Evolutionary conservation across 164 flowering plant species (phyloP).

Genomic region (Liriodendron chinense): DNA sequence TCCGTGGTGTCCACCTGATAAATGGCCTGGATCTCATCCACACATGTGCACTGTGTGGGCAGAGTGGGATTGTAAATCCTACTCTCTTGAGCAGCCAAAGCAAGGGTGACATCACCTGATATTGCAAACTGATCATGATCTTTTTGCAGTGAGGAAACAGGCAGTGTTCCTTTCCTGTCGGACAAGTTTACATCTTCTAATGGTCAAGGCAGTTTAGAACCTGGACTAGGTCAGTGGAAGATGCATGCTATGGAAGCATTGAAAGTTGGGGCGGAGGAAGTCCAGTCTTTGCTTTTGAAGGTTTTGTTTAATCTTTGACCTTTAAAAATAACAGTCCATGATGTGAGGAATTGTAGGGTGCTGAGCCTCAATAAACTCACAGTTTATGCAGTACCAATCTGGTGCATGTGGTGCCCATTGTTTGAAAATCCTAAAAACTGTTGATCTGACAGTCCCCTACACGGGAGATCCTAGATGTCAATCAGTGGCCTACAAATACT

Average conservation of each 20-base stretch:
- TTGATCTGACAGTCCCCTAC: background rate
- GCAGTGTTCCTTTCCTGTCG: slow-evolving; percentile 18
- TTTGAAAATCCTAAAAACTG: background rate
- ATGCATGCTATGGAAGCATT: slow-evolving; percentile 49
- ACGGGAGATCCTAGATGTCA: background rate
- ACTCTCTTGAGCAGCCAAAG: background rate
- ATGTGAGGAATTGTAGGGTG: background rate
- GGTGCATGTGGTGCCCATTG: background rate
- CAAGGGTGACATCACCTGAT: background rate
- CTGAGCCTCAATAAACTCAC: background rate
- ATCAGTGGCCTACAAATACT: background rate
- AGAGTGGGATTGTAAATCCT: too few species aligned
- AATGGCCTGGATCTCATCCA: too few species aligned
- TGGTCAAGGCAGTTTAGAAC: slow-evolving; percentile 35
- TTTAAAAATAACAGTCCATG: background rate
- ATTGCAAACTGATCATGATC: slow-evolving; percentile 1
- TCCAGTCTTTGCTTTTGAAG: slow-evolving; percentile 60
- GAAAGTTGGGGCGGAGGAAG: slow-evolving; percentile 49
- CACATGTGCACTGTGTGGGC: too few species aligned
- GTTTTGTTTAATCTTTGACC: slow-evolving; percentile 21
- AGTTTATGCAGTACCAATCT: background rate
- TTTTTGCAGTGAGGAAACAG: slow-evolving; percentile 51
- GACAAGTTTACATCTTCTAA: slow-evolving; percentile 25
- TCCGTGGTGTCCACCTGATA: too few species aligned
- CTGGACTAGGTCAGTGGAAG: slow-evolving; percentile 62